A percentile compares a stretch with the other conserved stretches of the same genome.
phyloP scores from a whole-genome alignment of 2,329 filamentous ascomycete genomes.

The Tolypocladium album region DNA sequence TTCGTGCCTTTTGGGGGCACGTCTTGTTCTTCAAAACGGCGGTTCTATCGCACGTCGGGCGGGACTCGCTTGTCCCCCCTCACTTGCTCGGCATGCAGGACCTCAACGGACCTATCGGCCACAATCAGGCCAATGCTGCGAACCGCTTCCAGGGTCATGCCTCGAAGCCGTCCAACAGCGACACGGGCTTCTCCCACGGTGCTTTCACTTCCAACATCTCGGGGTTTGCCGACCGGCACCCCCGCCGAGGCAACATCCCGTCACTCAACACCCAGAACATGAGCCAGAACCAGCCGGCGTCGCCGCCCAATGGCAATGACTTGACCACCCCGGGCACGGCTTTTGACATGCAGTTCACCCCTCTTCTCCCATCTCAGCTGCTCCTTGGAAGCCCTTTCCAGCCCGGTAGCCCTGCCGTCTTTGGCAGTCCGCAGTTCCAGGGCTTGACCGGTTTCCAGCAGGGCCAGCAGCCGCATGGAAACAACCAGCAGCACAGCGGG shows the following conservation, averaged over 20 bases:
- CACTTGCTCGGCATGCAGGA: constrained; percentile 89
- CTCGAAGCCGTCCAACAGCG: constrained; percentile 72
- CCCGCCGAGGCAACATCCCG: constrained; percentile 76
- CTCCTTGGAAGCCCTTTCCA: constrained; percentile 95
- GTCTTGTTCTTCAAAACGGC: constrained; percentile 65
- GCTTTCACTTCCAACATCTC: constrained; percentile 81
- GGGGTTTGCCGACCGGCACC: constrained; percentile 79
- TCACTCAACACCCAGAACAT: constrained; percentile 80
- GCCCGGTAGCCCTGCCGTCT: constrained; percentile 81
- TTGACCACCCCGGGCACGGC: constrained; percentile 79
- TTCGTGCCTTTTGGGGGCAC: constrained; percentile 42
- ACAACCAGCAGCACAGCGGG: constrained; percentile 44
- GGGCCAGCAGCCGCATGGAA: constrained; percentile 38
- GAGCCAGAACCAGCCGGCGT: constrained; percentile 24
- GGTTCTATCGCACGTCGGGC: constrained; percentile 63
- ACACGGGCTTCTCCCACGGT: constrained; percentile 86
- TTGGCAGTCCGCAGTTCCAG: constrained; percentile 86
- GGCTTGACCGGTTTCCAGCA: constrained; percentile 68
- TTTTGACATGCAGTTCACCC: constrained; percentile 98
- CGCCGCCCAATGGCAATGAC: constrained; percentile 51
- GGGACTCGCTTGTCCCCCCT: constrained; percentile 81
- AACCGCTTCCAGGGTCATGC: constrained; percentile 58
- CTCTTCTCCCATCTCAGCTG: constrained; percentile 85
- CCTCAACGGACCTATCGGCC: constrained; percentile 45
- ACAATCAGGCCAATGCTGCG: constrained; percentile 33